Conservation (phyloP, 495 filamentous ascomycete genomes). For the Talaromyces nanjingensis region DNA sequence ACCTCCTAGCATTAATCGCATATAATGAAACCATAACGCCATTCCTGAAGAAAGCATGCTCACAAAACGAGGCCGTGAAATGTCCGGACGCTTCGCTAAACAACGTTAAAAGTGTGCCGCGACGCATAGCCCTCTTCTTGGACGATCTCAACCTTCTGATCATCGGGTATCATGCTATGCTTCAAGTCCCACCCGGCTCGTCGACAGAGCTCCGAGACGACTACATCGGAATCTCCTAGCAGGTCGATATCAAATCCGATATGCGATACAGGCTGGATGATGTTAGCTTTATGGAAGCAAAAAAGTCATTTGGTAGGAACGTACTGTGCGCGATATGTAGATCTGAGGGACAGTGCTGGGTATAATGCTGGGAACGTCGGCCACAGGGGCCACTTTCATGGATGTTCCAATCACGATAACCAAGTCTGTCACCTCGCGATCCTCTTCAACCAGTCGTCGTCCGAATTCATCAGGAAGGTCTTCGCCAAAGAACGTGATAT, state of each 20-base stretch:
- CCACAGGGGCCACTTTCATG: conserved; percentile 93
- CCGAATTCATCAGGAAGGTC: conserved; percentile 77
- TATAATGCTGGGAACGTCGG: conserved; percentile 77
- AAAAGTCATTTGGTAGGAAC: conserved; percentile 13
- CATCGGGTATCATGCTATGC: conserved; percentile 78
- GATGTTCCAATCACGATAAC: conserved; percentile 95
- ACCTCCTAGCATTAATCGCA: not conserved
- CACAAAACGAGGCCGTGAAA: not conserved
- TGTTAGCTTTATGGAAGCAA: not conserved
- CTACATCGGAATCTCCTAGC: conserved; percentile 85
- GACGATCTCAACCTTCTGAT: conserved; percentile 51
- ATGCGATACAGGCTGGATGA: conserved; percentile 64
- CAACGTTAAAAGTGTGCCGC: conserved; percentile 55
- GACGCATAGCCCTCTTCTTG: conserved; percentile 57
- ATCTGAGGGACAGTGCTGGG: conserved; percentile 81
- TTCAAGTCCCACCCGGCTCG: conserved; percentile 78
- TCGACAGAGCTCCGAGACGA: conserved; percentile 83
- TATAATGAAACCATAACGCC: conserved; percentile 3
- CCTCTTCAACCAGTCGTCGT: conserved; percentile 68
- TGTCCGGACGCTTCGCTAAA: conserved; percentile 38
- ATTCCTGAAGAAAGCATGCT: not conserved
- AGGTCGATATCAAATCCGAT: conserved; percentile 94
- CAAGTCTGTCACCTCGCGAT: conserved; percentile 75
- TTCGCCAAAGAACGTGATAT: conserved; percentile 88
- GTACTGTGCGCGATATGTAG: conserved; percentile 78